Conservation (phyloP, 345 rosid species). For the Pseudoturritis turrita region DNA sequence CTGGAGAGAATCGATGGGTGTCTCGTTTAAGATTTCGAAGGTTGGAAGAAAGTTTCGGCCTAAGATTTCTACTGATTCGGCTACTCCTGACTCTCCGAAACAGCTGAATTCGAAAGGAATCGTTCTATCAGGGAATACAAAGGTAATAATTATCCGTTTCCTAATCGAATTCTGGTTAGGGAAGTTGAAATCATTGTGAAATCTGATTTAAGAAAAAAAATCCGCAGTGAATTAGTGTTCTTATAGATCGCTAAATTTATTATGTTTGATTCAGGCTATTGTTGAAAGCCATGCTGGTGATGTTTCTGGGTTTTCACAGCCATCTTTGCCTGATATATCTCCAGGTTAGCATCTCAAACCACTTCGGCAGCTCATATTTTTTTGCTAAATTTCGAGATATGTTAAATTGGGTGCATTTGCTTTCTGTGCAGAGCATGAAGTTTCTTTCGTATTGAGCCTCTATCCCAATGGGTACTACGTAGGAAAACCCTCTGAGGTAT, state of each 20-base stretch:
- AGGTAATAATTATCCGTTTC: no score
- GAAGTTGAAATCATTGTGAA: constrained; percentile 14
- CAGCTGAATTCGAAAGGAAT: constrained; percentile 30
- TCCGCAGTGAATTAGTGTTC: background rate
- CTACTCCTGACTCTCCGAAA: constrained; percentile 37
- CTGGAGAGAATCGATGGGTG: constrained; percentile 36
- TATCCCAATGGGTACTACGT: constrained; percentile 72
- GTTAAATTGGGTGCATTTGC: background rate
- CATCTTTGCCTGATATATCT: constrained; percentile 35
- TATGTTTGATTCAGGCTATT: constrained; percentile 39
- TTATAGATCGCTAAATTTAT: background rate
- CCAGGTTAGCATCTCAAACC: constrained; percentile 33
- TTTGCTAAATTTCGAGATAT: background rate
- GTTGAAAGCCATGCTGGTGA: constrained; percentile 25
- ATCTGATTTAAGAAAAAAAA: background rate
- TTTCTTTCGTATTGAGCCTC: constrained; percentile 69
- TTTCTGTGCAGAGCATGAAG: constrained; percentile 59
- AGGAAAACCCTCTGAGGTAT: constrained; percentile 78
- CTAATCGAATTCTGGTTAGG: background rate
- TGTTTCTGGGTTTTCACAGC: constrained; percentile 28
- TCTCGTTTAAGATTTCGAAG: constrained; percentile 71
- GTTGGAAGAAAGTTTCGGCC: constrained; percentile 57
- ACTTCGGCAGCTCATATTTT: constrained; percentile 1
- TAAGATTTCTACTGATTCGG: constrained; percentile 38
- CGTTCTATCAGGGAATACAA: constrained; percentile 33